phyloP scores from a whole-genome alignment of 345 rosid species.

The Murraya paniculata region DNA sequence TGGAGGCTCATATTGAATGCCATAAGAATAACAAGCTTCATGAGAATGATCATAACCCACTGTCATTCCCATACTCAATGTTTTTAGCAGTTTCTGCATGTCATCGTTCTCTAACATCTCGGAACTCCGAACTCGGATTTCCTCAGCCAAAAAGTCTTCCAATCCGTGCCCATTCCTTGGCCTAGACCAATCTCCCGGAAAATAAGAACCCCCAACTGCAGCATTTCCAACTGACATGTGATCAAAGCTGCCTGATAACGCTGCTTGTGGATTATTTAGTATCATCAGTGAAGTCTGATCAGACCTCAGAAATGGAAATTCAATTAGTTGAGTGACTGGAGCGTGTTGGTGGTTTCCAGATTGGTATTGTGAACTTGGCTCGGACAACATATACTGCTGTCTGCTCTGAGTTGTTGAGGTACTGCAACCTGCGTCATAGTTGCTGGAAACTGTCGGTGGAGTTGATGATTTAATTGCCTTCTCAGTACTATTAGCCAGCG shows the following conservation, averaged over 20 bases:
- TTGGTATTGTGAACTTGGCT: constrained; percentile 37
- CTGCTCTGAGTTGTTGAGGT: constrained; percentile 25
- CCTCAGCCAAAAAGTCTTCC: constrained; percentile 69
- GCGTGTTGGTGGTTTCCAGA: constrained; percentile 37
- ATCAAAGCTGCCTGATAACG: constrained; percentile 38
- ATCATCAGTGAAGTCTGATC: constrained; percentile 37
- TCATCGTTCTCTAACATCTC: constrained; percentile 88
- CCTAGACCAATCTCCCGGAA: constrained; percentile 62
- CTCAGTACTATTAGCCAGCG: constrained; percentile 37
- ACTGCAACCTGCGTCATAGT: constrained; percentile 25
- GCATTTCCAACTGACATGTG: constrained; percentile 48
- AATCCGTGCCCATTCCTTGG: constrained; percentile 46
- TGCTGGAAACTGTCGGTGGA: constrained; percentile 19
- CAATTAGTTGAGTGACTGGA: constrained; percentile 46
- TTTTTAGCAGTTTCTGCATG: constrained; percentile 81
- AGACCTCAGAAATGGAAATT: constrained; percentile 52
- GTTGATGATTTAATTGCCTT: constrained; percentile 35
- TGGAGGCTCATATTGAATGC: constrained; percentile 48
- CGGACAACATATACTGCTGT: constrained; percentile 34
- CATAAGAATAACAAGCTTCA: constrained; percentile 56
- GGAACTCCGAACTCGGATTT: constrained; percentile 68
- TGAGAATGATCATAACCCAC: constrained; percentile 47
- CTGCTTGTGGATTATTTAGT: constrained; percentile 38
- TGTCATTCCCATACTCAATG: constrained; percentile 45
- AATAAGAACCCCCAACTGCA: constrained; percentile 31